Evolutionary conservation across 208 protist species (phyloP).

Genomic region (Plasmodiophora brassicae): DNA sequence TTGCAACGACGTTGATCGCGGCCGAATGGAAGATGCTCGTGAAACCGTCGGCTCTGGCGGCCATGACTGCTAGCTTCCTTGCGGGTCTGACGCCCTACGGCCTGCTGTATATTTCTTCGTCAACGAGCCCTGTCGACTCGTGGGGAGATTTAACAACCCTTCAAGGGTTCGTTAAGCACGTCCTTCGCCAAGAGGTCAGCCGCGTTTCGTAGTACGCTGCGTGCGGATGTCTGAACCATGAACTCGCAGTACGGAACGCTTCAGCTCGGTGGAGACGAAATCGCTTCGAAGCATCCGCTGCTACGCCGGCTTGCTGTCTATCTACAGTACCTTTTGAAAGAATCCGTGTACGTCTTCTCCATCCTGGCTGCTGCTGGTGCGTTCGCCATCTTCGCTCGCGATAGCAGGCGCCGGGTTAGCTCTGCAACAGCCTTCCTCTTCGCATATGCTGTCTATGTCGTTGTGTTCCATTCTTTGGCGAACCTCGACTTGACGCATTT

Average conservation of each 20-base stretch:
- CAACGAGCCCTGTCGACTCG: not conserved
- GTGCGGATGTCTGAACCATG: no score
- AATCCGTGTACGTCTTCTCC: not conserved
- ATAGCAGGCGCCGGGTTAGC: not conserved
- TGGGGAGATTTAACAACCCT: not conserved
- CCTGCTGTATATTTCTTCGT: not conserved
- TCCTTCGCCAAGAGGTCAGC: not conserved
- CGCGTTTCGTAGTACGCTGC: no score
- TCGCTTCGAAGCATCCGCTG: not conserved
- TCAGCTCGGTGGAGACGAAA: not conserved
- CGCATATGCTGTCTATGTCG: not conserved
- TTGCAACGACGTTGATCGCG: not conserved
- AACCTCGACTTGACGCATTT: conserved; percentile 11
- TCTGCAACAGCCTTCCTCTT: not conserved
- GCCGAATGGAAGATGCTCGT: not conserved
- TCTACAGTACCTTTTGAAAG: not conserved
- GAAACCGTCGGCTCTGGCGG: not conserved
- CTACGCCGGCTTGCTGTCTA: not conserved
- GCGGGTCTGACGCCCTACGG: not conserved
- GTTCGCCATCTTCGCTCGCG: not conserved
- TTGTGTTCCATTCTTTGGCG: not conserved
- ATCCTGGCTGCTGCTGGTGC: not conserved
- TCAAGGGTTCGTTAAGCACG: not conserved
- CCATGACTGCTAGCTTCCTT: not conserved
- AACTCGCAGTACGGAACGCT: conserved; percentile 10